Percentiles rank a stretch among this genome's conserved stretches.
phyloP scores from a whole-genome alignment of 257 asterid species.

The Anisodus acutangulus region DNA sequence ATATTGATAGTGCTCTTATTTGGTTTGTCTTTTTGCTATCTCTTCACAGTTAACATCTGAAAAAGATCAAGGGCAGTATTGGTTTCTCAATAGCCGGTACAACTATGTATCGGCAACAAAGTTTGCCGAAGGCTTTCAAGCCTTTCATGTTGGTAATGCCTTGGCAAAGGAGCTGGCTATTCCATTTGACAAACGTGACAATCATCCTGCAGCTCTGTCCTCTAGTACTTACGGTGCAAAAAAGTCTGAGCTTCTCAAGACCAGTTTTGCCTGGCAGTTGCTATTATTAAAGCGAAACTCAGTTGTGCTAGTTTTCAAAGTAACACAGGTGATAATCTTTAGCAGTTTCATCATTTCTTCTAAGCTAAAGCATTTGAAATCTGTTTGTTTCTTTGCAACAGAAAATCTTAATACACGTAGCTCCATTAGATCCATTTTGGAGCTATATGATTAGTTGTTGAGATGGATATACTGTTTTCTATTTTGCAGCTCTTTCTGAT shows the following conservation, averaged over 20 bases:
- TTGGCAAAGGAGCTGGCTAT: slow-evolving; percentile 54
- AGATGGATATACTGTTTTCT: slow-evolving; percentile 18
- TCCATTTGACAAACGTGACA: slow-evolving; percentile 52
- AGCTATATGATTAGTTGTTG: background rate
- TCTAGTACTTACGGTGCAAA: slow-evolving; percentile 56
- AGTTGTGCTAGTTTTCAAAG: slow-evolving; percentile 65
- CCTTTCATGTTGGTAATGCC: slow-evolving; percentile 56
- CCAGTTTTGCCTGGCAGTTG: slow-evolving; percentile 68
- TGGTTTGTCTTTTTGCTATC: slow-evolving; percentile 34
- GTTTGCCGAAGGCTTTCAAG: slow-evolving; percentile 65
- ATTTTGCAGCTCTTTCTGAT: slow-evolving; percentile 66
- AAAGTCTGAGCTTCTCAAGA: slow-evolving; percentile 54
- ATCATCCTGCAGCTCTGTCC: slow-evolving; percentile 68
- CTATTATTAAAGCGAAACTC: slow-evolving; percentile 68
- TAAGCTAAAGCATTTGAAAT: too few relatives aligned
- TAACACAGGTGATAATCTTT: slow-evolving; percentile 55
- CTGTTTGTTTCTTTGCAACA: background rate
- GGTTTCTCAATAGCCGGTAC: slow-evolving; percentile 60
- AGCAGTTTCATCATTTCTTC: background rate
- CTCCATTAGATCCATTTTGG: background rate
- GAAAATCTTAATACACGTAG: background rate
- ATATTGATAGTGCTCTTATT: slow-evolving; percentile 25
- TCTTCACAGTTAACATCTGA: slow-evolving; percentile 60
- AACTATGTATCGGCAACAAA: slow-evolving; percentile 50
- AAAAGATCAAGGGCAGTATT: slow-evolving; percentile 79